Evolutionary conservation across 2,329 filamentous ascomycete species (phyloP).

Genomic region (Cercospora zeae-maydis): DNA sequence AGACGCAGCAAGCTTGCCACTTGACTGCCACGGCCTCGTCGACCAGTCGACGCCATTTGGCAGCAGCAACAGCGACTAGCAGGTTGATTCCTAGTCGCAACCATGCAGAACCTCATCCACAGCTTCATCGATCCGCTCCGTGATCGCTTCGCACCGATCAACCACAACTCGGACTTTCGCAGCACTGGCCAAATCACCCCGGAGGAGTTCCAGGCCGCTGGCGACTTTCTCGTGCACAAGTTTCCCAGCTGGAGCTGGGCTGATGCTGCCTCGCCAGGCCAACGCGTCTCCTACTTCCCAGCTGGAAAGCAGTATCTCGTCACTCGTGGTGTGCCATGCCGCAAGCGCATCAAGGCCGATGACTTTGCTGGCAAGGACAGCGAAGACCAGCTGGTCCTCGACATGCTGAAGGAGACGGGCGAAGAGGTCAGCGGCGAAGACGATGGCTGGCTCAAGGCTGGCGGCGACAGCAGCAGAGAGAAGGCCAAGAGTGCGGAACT

Average conservation of each 20-base stretch:
- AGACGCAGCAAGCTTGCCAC: slow-evolving; percentile 2
- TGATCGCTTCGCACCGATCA: slow-evolving; percentile 85
- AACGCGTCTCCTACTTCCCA: slow-evolving; percentile 77
- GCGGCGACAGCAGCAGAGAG: slow-evolving; percentile 64
- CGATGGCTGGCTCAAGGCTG: slow-evolving; percentile 89
- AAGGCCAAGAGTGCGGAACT: slow-evolving; percentile 53
- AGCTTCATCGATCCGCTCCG: slow-evolving; percentile 81
- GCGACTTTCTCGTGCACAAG: slow-evolving; percentile 98
- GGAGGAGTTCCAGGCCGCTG: slow-evolving; percentile 91
- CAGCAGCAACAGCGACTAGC: background rate
- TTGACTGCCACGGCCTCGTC: background rate
- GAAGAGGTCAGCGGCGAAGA: slow-evolving; percentile 56
- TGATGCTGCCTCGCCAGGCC: slow-evolving; percentile 75
- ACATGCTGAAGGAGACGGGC: slow-evolving; percentile 60
- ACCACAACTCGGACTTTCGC: slow-evolving; percentile 88
- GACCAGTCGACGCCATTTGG: background rate
- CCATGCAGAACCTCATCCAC: slow-evolving; percentile 88
- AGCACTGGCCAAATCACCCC: slow-evolving; percentile 92
- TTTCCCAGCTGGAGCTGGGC: slow-evolving; percentile 98
- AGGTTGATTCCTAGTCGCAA: slow-evolving; percentile 1
- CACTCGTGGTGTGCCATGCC: slow-evolving; percentile 90
- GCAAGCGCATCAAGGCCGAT: slow-evolving; percentile 73
- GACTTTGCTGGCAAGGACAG: slow-evolving; percentile 86
- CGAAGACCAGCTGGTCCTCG: slow-evolving; percentile 80
- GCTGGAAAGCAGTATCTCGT: slow-evolving; percentile 91